phyloP scores from a whole-genome alignment of 2,329 filamentous ascomycete genomes.

The Fusarium buharicum region DNA sequence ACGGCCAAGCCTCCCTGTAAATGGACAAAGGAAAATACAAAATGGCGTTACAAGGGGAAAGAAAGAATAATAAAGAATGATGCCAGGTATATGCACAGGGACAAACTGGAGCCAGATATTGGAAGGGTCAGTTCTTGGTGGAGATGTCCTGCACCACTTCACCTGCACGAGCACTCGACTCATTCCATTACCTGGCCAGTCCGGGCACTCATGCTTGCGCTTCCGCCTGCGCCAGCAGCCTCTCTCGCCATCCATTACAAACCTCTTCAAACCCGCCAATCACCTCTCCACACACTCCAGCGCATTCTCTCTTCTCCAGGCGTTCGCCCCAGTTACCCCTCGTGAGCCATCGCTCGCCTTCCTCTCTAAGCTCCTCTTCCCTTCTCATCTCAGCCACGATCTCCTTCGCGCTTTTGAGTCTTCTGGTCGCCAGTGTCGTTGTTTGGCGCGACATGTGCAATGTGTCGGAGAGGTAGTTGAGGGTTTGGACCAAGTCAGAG shows the following conservation, averaged over 20 bases:
- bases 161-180: slow-evolving; percentile 6
- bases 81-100: slow-evolving; percentile 11
- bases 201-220: slow-evolving; percentile 51
- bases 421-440: slow-evolving; percentile 80
- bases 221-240: slow-evolving; percentile 74
- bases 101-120: slow-evolving; percentile 18
- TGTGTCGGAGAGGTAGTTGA: slow-evolving; percentile 89
- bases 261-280: slow-evolving; percentile 92
- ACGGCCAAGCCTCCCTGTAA: slow-evolving; percentile 24
- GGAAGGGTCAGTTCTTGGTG: slow-evolving; percentile 11
- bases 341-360: slow-evolving; percentile 84
- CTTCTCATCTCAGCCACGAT: slow-evolving; percentile 85
- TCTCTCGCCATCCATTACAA: slow-evolving; percentile 84
- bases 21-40: slow-evolving; percentile 27
- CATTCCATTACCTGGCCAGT: neutral
- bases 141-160: slow-evolving; percentile 29
- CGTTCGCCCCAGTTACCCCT: slow-evolving; percentile 85
- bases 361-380: slow-evolving; percentile 84
- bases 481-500: slow-evolving; percentile 77
- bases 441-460: slow-evolving; percentile 94
- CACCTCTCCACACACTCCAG: slow-evolving; percentile 84
- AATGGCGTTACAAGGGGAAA: slow-evolving; percentile 7
- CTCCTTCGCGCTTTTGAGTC: slow-evolving; percentile 83
- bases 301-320: slow-evolving; percentile 81
- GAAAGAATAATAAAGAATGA: slow-evolving; percentile 18